Conservation (phyloP, 495 filamentous ascomycete genomes). For the Friedmanniomyces simplex region DNA sequence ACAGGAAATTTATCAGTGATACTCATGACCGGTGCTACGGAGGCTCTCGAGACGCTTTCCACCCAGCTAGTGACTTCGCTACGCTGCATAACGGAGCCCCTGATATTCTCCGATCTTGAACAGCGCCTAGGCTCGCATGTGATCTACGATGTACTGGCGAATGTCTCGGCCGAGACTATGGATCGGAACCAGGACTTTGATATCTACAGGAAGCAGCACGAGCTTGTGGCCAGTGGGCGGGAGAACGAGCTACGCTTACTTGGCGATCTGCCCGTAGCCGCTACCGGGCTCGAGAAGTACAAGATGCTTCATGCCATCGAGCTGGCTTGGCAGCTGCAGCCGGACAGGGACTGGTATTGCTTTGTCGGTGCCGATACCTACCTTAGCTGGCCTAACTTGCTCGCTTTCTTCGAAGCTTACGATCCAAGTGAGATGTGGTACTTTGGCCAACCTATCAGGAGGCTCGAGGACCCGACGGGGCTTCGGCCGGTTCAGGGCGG, state of each 20-base stretch:
- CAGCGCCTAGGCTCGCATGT: constrained; percentile 33
- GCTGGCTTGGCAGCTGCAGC: constrained; percentile 38
- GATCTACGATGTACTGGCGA: constrained; percentile 35
- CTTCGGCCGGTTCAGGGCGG: constrained; percentile 42
- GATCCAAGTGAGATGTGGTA: constrained; percentile 40
- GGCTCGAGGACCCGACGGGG: neutral
- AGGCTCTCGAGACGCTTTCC: constrained; percentile 1
- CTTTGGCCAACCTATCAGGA: constrained; percentile 38
- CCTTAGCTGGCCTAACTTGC: constrained; percentile 49
- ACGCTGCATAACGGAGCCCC: constrained; percentile 25
- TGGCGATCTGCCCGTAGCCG: neutral
- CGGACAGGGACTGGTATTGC: constrained; percentile 50
- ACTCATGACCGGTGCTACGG: constrained; percentile 12
- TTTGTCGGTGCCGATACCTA: constrained; percentile 60
- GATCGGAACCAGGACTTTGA: constrained; percentile 36
- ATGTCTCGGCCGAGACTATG: constrained; percentile 23
- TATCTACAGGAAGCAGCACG: constrained; percentile 29
- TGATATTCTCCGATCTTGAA: constrained; percentile 40
- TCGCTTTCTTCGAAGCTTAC: constrained; percentile 42
- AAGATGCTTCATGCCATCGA: constrained; percentile 57
- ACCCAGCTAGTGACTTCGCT: constrained; percentile 6
- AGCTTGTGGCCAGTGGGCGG: neutral
- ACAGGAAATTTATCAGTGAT: constrained; percentile 3
- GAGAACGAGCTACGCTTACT: neutral
- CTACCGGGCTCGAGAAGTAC: constrained; percentile 56